Percentiles rank a stretch among this genome's conserved stretches.
Conservation (phyloP, 306 rosid species). For the Clitoria ternatea region DNA sequence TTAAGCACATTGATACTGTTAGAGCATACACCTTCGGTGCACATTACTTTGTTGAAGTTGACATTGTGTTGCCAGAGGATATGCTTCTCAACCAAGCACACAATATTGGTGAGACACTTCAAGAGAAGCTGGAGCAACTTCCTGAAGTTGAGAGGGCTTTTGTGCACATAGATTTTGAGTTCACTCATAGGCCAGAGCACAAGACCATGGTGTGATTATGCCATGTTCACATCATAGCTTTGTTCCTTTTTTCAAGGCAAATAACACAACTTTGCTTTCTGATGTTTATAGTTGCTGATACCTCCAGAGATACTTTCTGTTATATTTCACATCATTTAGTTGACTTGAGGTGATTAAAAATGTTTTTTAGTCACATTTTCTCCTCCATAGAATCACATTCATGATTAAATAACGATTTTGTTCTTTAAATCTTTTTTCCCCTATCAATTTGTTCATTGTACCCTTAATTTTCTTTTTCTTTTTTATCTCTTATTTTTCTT, state of each 20-base stretch:
- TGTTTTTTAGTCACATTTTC: not conserved
- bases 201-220: slow-evolving; percentile 48
- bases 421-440: no score
- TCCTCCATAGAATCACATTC: no score
- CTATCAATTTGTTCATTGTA: no score
- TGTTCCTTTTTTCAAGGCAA: not conserved
- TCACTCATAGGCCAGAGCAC: slow-evolving; percentile 75
- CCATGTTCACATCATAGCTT: not conserved
- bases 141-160: slow-evolving; percentile 86
- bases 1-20: slow-evolving; percentile 76
- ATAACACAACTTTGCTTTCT: not conserved
- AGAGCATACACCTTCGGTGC: slow-evolving; percentile 83
- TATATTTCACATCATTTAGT: not conserved
- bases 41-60: slow-evolving; percentile 77
- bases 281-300: not conserved
- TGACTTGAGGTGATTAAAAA: not conserved
- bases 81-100: slow-evolving; percentile 66
- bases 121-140: slow-evolving; percentile 69
- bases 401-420: no score
- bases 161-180: slow-evolving; percentile 79
- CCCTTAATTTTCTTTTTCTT: no score
- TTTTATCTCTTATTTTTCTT: no score
- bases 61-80: slow-evolving; percentile 67
- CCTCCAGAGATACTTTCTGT: not conserved
- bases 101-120: slow-evolving; percentile 76